Evolutionary conservation across 768 basidiomycete species (phyloP).

Genomic region (Psilocybe sp.): DNA sequence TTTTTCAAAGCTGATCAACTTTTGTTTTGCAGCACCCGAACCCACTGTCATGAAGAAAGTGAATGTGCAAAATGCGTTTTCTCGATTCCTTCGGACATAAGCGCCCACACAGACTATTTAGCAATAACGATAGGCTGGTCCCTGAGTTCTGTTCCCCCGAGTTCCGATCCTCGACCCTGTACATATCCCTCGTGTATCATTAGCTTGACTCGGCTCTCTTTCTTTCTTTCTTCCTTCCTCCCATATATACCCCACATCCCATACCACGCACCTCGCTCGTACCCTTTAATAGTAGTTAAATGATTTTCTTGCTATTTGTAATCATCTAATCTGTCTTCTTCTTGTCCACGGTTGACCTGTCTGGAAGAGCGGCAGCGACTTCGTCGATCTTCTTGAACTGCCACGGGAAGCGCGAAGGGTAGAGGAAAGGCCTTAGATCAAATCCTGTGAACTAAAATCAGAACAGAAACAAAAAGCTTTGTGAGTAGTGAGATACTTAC

Average conservation of each 20-base stretch:
- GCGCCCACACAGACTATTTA: not conserved
- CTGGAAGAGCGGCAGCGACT: constrained; percentile 72
- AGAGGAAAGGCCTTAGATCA: constrained; percentile 94
- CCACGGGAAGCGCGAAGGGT: constrained; percentile 92
- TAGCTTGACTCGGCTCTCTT: constrained; percentile 1
- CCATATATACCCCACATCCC: constrained; percentile 16
- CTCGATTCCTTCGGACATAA: constrained; percentile 66
- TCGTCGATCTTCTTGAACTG: constrained; percentile 96
- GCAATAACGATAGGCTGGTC: too few relatives aligned
- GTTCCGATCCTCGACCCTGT: too few relatives aligned
- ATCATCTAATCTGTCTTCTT: constrained; percentile 43
- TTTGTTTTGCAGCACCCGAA: constrained; percentile 54
- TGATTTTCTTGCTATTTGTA: constrained; percentile 6
- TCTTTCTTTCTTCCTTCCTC: constrained; percentile 5
- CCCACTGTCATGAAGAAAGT: constrained; percentile 93
- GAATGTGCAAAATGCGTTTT: constrained; percentile 69
- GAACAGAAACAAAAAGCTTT: not conserved
- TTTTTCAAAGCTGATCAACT: not conserved
- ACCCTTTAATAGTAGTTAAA: constrained; percentile 15
- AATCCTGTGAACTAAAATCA: constrained; percentile 57
- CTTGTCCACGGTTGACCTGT: constrained; percentile 53
- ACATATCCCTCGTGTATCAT: not conserved
- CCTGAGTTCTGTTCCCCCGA: too few relatives aligned
- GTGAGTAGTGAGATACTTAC: constrained; percentile 41
- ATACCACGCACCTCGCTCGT: constrained; percentile 15